Percentiles rank a stretch among this genome's conserved stretches.
Evolutionary conservation across 225 moss, liverwort and hornwort species (phyloP).

Genomic region (Straminergon stramineum): DNA sequence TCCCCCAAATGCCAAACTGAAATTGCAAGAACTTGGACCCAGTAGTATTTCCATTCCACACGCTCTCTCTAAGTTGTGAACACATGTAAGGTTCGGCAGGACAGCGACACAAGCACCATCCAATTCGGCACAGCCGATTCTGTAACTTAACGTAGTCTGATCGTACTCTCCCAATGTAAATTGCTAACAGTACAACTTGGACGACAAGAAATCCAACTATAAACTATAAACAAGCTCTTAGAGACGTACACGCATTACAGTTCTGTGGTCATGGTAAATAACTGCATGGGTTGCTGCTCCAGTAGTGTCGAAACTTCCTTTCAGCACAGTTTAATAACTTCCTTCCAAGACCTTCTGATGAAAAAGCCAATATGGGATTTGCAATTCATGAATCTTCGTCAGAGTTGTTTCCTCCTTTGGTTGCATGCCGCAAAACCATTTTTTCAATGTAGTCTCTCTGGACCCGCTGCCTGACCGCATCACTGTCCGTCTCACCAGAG

Average conservation of each 20-base stretch:
- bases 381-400: constrained; percentile 58
- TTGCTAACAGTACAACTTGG: neutral
- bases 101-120: neutral
- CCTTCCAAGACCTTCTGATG: neutral
- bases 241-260: neutral
- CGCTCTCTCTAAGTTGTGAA: neutral
- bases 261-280: neutral
- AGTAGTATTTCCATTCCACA: neutral
- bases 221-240: neutral
- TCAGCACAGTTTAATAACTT: neutral
- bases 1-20: neutral
- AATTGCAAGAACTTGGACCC: neutral
- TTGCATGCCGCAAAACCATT: constrained; percentile 73
- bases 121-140: neutral
- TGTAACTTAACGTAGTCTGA: neutral
- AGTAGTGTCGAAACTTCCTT: neutral
- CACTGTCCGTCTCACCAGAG: constrained; percentile 47
- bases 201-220: neutral
- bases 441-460: constrained; percentile 76
- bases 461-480: constrained; percentile 64
- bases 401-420: constrained; percentile 46
- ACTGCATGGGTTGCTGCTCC: neutral
- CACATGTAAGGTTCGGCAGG: neutral
- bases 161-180: neutral
- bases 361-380: neutral